Evolutionary conservation across 345 rosid species (phyloP).

Genomic region (Eucalyptus viminalis): DNA sequence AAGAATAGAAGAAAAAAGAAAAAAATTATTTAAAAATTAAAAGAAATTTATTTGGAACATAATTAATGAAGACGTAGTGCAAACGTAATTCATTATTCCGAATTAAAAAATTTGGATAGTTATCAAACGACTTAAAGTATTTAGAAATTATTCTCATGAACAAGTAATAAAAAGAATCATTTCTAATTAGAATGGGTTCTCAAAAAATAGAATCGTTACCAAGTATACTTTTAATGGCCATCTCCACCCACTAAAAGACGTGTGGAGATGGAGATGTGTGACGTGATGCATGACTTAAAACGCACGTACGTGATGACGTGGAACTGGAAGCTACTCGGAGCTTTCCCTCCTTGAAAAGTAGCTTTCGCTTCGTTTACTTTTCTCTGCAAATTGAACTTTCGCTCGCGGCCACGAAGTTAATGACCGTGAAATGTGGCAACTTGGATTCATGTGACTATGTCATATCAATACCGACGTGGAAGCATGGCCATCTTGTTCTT

Average conservation of each 20-base stretch:
- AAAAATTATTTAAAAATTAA: no score
- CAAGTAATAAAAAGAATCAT: no score
- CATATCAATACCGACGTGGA: neutral
- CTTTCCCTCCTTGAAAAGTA: neutral
- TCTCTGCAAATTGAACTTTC: neutral
- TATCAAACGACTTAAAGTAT: no score
- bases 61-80: no score
- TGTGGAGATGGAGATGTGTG: neutral
- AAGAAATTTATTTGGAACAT: no score
- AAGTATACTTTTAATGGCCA: neutral
- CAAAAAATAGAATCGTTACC: fast-evolving
- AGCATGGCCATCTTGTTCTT: neutral
- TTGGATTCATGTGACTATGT: neutral
- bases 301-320: neutral
- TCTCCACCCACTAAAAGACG: neutral
- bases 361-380: neutral
- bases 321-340: neutral
- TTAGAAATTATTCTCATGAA: no score
- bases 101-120: no score
- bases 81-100: no score
- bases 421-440: neutral
- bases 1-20: fast-evolving
- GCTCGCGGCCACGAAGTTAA: neutral
- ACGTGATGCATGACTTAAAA: neutral
- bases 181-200: fast-evolving